phyloP scores from a whole-genome alignment of 345 rosid genomes.

The Acer campestre region DNA sequence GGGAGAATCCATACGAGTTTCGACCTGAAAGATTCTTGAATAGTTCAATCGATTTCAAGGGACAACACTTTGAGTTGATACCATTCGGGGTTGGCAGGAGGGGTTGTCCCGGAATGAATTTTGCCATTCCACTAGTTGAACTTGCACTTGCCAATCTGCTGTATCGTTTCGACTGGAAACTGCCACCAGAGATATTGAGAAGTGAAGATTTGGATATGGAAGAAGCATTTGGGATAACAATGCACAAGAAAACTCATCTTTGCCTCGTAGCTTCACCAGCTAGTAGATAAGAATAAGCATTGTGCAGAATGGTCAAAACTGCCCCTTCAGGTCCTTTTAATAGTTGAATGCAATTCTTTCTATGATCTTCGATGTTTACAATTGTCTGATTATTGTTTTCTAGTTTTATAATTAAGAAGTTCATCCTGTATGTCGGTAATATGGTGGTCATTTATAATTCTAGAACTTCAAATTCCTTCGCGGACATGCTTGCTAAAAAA shows the following conservation, averaged over 20 bases:
- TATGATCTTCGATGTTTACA: too few species aligned
- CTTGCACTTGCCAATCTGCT: conserved; percentile 52
- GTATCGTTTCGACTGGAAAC: conserved; percentile 50
- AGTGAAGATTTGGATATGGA: conserved; percentile 51
- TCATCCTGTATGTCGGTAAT: too few species aligned
- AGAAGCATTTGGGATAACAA: conserved; percentile 43
- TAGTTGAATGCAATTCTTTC: too few species aligned
- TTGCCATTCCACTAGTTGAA: conserved; percentile 43
- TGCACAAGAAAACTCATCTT: conserved; percentile 56
- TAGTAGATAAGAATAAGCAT: not conserved
- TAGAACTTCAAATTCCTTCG: too few species aligned
- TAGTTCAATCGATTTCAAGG: conserved; percentile 46
- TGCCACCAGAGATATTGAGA: conserved; percentile 40
- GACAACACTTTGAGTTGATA: conserved; percentile 49
- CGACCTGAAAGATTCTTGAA: conserved; percentile 46
- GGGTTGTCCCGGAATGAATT: conserved; percentile 57
- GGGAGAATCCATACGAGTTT: conserved; percentile 44
- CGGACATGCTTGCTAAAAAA: too few species aligned
- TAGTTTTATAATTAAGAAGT: too few species aligned
- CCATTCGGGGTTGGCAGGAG: conserved; percentile 71
- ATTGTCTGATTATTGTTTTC: too few species aligned
- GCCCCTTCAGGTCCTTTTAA: too few species aligned
- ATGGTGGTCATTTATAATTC: too few species aligned
- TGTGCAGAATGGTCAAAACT: too few species aligned
- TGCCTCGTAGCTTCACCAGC: conserved; percentile 24